A percentile compares a stretch with the other conserved stretches of the same genome.
These are phyloP conservation scores for Lentinula raphanica DNA, from an alignment of 768 basidiomycete genomes.

Conservation along the genomic window DNA sequence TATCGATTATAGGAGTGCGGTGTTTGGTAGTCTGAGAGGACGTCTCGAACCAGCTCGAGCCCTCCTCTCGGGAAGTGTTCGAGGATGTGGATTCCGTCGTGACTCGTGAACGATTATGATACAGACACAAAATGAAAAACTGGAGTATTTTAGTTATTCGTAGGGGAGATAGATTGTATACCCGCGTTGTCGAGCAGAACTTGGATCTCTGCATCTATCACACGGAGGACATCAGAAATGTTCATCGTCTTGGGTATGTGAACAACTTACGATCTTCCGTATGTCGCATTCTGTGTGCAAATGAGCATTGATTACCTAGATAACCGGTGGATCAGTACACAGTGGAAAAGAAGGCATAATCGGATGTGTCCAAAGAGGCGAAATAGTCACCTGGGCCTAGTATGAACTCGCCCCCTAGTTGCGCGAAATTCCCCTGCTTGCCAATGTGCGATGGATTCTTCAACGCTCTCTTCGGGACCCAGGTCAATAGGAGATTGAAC, in stretches of 20 bases:
- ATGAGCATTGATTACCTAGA: conserved; percentile 41
- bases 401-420: conserved; percentile 62
- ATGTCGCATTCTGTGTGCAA: conserved; percentile 55
- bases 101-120: too few species aligned
- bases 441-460: conserved; percentile 44
- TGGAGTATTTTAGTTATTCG: background rate
- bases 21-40: too few species aligned
- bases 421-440: conserved; percentile 57
- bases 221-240: too few species aligned
- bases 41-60: too few species aligned
- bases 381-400: conserved; percentile 45
- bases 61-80: too few species aligned
- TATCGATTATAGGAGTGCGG: too few species aligned
- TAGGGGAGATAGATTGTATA: background rate
- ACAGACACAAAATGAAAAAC: background rate
- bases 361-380: background rate
- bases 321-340: background rate
- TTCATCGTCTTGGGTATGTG: too few species aligned
- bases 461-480: conserved; percentile 30
- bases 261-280: conserved; percentile 47
- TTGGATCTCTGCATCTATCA: conserved; percentile 2
- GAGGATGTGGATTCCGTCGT: too few species aligned
- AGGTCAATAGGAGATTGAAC: background rate
- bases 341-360: background rate
- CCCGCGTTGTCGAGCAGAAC: conserved; percentile 7